Evolutionary conservation across 441 rosid species (phyloP).

Genomic region (Metrosideros polymorpha): DNA sequence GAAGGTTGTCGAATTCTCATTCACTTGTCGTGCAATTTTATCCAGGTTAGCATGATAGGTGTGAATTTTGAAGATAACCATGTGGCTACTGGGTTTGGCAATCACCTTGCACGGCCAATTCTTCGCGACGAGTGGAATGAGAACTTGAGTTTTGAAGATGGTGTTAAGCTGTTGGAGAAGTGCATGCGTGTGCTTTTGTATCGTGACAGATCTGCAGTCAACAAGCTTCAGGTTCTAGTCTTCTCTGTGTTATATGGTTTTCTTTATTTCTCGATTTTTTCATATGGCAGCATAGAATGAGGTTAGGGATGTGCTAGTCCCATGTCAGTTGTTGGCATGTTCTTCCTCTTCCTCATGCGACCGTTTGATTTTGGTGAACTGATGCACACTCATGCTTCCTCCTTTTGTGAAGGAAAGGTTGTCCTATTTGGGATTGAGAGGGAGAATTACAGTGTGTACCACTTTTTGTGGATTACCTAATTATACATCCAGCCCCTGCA

Average conservation of each 20-base stretch:
- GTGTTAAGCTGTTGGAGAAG: conserved; percentile 84
- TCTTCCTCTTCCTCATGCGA: neutral
- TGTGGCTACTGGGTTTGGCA: conserved; percentile 96
- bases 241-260: neutral
- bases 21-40: neutral
- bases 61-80: conserved; percentile 88
- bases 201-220: conserved; percentile 90
- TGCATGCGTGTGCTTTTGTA: conserved; percentile 97
- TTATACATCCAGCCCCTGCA: neutral
- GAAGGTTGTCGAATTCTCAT: neutral
- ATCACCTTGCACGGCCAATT: conserved; percentile 91
- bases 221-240: conserved; percentile 85
- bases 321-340: neutral
- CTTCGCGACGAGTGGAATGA: conserved; percentile 98
- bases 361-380: neutral
- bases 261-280: neutral
- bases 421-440: neutral
- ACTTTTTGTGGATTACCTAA: neutral
- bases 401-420: neutral
- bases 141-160: conserved; percentile 86
- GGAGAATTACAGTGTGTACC: neutral
- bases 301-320: neutral
- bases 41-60: conserved; percentile 88
- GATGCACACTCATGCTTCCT: neutral
- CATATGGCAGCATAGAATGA: neutral